A percentile compares a stretch with the other conserved stretches of the same genome.
These are phyloP conservation scores for Entelexis sorbosivorans DNA, from an alignment of 1,139 yeast species.

Conservation along the genomic window DNA sequence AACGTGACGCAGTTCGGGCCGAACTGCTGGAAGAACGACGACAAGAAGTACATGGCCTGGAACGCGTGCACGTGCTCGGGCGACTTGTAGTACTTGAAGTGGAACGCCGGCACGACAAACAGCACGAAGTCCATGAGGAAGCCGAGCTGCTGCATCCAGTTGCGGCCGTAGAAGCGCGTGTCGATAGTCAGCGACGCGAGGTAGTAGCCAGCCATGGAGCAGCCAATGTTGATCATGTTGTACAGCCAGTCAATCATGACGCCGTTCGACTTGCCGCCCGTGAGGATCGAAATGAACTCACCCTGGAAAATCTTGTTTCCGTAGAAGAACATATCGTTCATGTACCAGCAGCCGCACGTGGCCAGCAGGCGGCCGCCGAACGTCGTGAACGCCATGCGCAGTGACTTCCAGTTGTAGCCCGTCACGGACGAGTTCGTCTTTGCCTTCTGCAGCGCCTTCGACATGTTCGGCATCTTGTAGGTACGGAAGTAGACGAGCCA, in stretches of 20 bases:
- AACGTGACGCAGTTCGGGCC: conserved; percentile 94
- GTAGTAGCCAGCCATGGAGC: conserved; percentile 62
- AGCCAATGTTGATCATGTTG: conserved; percentile 58
- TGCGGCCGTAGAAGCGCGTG: conserved; percentile 45
- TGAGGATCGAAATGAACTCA: conserved; percentile 54
- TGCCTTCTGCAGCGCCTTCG: conserved; percentile 26
- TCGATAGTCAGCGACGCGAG: conserved; percentile 48
- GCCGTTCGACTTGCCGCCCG: conserved; percentile 48
- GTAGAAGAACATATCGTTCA: conserved; percentile 90
- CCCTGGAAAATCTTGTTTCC: conserved; percentile 70
- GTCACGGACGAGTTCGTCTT: conserved; percentile 30
- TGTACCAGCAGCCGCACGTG: conserved; percentile 95
- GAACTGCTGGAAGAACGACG: conserved; percentile 58
- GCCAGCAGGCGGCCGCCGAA: conserved; percentile 84
- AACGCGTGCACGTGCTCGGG: conserved; percentile 42
- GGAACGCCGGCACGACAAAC: conserved; percentile 54
- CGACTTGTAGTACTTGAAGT: conserved; percentile 40
- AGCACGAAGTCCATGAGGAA: conserved; percentile 48
- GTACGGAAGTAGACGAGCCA: conserved; percentile 34
- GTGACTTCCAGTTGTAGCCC: conserved; percentile 30
- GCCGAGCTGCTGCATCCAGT: conserved; percentile 48
- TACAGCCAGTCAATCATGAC: conserved; percentile 69
- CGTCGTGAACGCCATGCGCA: conserved; percentile 38
- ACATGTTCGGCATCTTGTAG: conserved; percentile 33
- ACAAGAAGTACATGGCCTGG: conserved; percentile 52